These are phyloP conservation scores for Galerina sulciceps DNA, from an alignment of 768 basidiomycete genomes.

Conservation along the genomic window DNA sequence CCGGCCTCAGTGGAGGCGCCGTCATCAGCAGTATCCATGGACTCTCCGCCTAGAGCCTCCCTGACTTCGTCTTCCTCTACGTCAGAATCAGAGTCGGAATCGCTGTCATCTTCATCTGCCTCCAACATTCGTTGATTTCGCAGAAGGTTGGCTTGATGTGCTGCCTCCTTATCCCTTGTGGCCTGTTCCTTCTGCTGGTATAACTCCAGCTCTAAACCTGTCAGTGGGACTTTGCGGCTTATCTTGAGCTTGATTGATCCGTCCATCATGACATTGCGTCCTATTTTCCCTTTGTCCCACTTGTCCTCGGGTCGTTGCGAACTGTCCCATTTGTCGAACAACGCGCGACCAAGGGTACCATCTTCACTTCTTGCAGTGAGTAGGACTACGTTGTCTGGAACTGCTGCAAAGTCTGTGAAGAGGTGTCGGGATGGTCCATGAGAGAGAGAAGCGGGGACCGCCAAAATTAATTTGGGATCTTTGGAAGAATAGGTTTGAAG, in stretches of 20 bases:
- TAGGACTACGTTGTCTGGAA: conserved; percentile 85
- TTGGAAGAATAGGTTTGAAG: conserved; percentile 82
- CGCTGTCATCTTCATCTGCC: conserved; percentile 90
- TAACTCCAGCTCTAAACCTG: conserved; percentile 86
- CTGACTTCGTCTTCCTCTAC: conserved; percentile 67
- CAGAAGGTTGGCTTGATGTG: conserved; percentile 81
- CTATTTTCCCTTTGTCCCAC: conserved; percentile 91
- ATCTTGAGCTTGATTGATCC: conserved; percentile 72
- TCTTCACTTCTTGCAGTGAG: conserved; percentile 82
- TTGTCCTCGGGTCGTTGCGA: conserved; percentile 79
- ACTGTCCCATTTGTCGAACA: conserved; percentile 88
- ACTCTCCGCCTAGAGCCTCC: conserved; percentile 54
- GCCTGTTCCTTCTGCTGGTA: conserved; percentile 76
- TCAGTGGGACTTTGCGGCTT: conserved; percentile 86
- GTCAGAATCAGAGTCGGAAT: conserved; percentile 75
- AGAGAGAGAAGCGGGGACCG: conserved; percentile 90
- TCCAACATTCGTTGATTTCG: conserved; percentile 90
- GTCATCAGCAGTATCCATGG: conserved; percentile 45
- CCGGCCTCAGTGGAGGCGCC: conserved; percentile 22
- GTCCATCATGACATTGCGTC: conserved; percentile 83
- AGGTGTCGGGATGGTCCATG: conserved; percentile 89
- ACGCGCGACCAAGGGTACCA: conserved; percentile 73
- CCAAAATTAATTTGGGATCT: conserved; percentile 91
- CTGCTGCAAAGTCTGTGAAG: conserved; percentile 84
- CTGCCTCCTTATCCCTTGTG: conserved; percentile 82